Percentiles rank a stretch among this genome's conserved stretches.
These are phyloP conservation scores for Protomyces macrosporus DNA, from an alignment of 1,139 yeast species.

Conservation along the genomic window DNA sequence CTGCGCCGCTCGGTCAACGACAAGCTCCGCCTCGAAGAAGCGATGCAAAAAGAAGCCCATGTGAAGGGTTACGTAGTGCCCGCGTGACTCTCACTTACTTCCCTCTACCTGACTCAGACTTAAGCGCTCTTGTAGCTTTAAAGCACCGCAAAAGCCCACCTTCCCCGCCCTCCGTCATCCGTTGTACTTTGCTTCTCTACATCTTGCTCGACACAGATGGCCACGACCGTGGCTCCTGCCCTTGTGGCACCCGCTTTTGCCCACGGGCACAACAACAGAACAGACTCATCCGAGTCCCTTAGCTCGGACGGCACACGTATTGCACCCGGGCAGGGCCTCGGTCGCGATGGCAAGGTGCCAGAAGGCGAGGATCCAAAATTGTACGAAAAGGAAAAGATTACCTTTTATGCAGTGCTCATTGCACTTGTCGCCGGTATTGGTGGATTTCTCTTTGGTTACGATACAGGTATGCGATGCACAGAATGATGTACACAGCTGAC, in stretches of 20 bases:
- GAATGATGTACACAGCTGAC: slow-evolving; percentile 46
- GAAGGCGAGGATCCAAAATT: neutral
- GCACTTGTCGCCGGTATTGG: slow-evolving; percentile 7
- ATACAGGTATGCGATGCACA: neutral
- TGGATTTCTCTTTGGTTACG: slow-evolving; percentile 39
- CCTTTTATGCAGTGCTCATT: neutral
- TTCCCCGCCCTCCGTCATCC: no score
- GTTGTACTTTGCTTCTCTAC: no score
- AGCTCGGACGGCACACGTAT: neutral
- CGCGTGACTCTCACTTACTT: no score
- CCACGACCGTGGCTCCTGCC: neutral
- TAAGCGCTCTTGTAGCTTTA: no score
- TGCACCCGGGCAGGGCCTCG: neutral
- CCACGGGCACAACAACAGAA: neutral
- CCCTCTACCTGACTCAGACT: no score
- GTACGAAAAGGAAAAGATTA: neutral
- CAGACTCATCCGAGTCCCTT: neutral
- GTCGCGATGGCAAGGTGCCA: neutral
- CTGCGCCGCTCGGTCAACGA: no score
- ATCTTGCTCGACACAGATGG: no score
- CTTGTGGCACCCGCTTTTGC: neutral
- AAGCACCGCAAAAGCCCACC: no score
- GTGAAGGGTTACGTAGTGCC: no score
- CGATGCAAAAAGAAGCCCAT: no score
- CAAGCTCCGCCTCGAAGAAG: no score